Evolutionary conservation across 2,329 filamentous ascomycete genomes (phyloP), one percentile per base, ranked within the genome.

Genomic region (Sphaceloma murrayae): DNA sequence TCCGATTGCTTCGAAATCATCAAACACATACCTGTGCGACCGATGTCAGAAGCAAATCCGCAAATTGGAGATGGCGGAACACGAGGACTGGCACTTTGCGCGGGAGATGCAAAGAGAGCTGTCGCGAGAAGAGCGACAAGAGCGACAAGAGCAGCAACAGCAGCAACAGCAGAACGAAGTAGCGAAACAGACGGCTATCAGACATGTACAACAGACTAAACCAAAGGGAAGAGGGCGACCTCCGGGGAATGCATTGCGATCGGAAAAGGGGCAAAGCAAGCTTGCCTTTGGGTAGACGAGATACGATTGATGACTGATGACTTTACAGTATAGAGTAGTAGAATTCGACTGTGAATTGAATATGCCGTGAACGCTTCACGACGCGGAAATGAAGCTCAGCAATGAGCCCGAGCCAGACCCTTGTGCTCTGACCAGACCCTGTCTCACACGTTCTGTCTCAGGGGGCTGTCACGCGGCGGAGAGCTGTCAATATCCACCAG

Each of bases 31-130:
- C 36, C 17, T 32, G 7, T 48, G 46, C 26, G 33, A 45, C n/a
- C 32, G 42, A 18, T 45, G 42, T n/a, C 42, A 34, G 6, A 45
- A 45, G 21, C 58, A 60, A n/a, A 67, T 91, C 24, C 67, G 71
- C 9, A 67, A 70, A 29, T 58, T 67, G 18, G 75, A 80, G 46
- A 72, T 74, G 53, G 74, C 79, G 52, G 88, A 84, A 63, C 91
- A 98, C 61, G 71, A 81, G 44, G 91, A 98, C 61, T 96, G 88
- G 81, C 91, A 98, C 64, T 82, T 94, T 64, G 91, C 91, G 34
- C 85, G 84, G 64, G 83, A 89, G 54, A 70, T 98, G 21, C 80
- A 88, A 51, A 73, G 78, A 46, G 71, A 81, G 52, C 73, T 82
- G 65, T 70, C 51, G 7, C 55, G 43, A 26, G 49, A 56, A 5